Evolutionary conservation across 2,329 filamentous ascomycete genomes (phyloP).

Genomic region (Colletotrichum cereale): DNA sequence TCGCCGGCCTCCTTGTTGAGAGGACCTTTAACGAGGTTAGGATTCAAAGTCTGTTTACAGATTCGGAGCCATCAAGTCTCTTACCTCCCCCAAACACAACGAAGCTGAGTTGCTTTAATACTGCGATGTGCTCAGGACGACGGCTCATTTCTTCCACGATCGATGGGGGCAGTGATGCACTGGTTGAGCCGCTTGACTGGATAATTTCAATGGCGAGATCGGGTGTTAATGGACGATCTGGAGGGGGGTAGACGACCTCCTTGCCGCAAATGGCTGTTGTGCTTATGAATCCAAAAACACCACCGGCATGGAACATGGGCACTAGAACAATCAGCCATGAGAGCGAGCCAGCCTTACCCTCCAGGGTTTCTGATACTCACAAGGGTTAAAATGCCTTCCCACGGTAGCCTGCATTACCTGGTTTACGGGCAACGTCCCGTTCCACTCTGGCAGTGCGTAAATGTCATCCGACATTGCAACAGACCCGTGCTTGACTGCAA

Average conservation of each 20-base stretch:
- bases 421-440: slow-evolving; percentile 40
- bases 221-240: slow-evolving; percentile 51
- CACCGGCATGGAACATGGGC: slow-evolving; percentile 56
- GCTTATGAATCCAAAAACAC: slow-evolving; percentile 45
- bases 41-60: too few relatives aligned
- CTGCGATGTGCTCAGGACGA: slow-evolving; percentile 46
- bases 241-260: slow-evolving; percentile 46
- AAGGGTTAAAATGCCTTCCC: slow-evolving; percentile 4
- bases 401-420: slow-evolving; percentile 49
- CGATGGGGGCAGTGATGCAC: slow-evolving; percentile 51
- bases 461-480: slow-evolving; percentile 49
- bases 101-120: slow-evolving; percentile 49
- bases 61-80: neutral
- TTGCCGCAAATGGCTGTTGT: slow-evolving; percentile 47
- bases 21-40: neutral
- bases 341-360: neutral
- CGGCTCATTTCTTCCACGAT: slow-evolving; percentile 58
- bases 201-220: slow-evolving; percentile 51
- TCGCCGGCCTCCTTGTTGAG: slow-evolving; percentile 54
- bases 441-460: slow-evolving; percentile 13
- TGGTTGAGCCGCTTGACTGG: slow-evolving; percentile 44
- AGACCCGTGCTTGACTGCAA: slow-evolving; percentile 55
- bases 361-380: slow-evolving; percentile 5
- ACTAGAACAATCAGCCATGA: slow-evolving; percentile 41
- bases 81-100: slow-evolving; percentile 56